phyloP scores from a whole-genome alignment of 768 basidiomycete species.

The Panaeolus cyanescens region DNA sequence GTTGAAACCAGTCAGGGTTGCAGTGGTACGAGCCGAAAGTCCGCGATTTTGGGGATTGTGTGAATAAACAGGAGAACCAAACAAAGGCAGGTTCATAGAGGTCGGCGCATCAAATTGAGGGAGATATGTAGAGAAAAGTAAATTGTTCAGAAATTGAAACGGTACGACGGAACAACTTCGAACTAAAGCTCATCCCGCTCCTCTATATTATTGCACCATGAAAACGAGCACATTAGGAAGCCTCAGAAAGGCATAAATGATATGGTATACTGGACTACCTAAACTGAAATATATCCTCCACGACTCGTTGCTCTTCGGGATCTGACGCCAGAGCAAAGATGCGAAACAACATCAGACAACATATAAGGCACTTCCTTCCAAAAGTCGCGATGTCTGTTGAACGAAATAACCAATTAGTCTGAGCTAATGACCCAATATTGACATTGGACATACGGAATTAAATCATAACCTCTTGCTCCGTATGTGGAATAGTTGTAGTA shows the following conservation, averaged over 20 bases:
- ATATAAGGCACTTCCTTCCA: slow-evolving; percentile 91
- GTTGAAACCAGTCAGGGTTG: slow-evolving; percentile 1
- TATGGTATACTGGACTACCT: slow-evolving; percentile 15
- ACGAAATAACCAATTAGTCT: slow-evolving; percentile 9
- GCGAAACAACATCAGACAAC: slow-evolving; percentile 74
- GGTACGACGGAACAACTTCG: too few relatives aligned
- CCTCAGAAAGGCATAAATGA: not conserved
- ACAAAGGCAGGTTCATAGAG: too few relatives aligned
- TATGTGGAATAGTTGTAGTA: slow-evolving; percentile 91
- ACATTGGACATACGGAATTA: slow-evolving; percentile 69
- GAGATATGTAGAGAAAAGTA: too few relatives aligned
- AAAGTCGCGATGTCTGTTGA: slow-evolving; percentile 79
- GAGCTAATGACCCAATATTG: not conserved
- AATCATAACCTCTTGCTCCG: slow-evolving; percentile 79
- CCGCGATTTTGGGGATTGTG: not conserved
- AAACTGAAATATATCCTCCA: slow-evolving; percentile 80
- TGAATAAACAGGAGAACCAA: too few relatives aligned
- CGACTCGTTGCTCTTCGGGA: slow-evolving; percentile 64
- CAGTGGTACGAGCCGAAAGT: not conserved
- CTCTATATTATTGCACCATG: too few relatives aligned
- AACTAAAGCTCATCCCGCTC: too few relatives aligned
- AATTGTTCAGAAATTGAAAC: too few relatives aligned
- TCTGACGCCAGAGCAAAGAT: slow-evolving; percentile 74
- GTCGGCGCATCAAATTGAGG: too few relatives aligned
- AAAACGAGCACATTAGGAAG: not conserved